These are phyloP conservation scores for Cyberlindnera mississippiensis DNA, from an alignment of 805 yeast species.

Conservation along the genomic window DNA sequence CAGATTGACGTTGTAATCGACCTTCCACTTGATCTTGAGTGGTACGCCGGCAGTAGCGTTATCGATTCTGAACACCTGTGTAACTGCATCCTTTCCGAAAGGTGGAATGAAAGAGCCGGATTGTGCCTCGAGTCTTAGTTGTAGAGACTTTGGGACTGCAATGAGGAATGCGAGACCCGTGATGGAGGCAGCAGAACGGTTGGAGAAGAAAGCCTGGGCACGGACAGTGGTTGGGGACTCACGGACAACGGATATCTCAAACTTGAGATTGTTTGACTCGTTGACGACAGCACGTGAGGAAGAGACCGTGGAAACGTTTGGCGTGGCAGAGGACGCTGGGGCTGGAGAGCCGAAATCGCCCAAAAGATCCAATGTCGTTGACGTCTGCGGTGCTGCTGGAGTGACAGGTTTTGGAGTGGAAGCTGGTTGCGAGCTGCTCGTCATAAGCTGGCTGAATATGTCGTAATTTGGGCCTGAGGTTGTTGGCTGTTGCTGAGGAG, in stretches of 20 bases:
- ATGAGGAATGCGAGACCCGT: slow-evolving; percentile 53
- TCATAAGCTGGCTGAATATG: slow-evolving; percentile 21
- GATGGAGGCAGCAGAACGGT: slow-evolving; percentile 41
- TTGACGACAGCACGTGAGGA: slow-evolving; percentile 32
- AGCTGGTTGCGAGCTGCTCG: background rate
- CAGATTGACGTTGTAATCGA: slow-evolving; percentile 50
- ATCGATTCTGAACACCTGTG: slow-evolving; percentile 46
- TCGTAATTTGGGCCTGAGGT: slow-evolving; percentile 26
- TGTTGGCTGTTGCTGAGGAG: slow-evolving; percentile 27
- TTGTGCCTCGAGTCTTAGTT: slow-evolving; percentile 58
- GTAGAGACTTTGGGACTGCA: slow-evolving; percentile 67
- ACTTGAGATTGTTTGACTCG: slow-evolving; percentile 43
- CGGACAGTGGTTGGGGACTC: slow-evolving; percentile 35
- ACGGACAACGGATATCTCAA: slow-evolving; percentile 42
- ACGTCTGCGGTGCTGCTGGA: slow-evolving; percentile 11
- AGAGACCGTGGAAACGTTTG: no score
- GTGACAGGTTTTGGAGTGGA: background rate
- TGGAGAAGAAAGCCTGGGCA: slow-evolving; percentile 50
- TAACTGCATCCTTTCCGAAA: slow-evolving; percentile 44
- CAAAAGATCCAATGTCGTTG: slow-evolving; percentile 19
- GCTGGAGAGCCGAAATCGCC: slow-evolving; percentile 20
- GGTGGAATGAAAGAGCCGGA: slow-evolving; percentile 50
- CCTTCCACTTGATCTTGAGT: slow-evolving; percentile 77
- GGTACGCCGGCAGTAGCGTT: slow-evolving; percentile 33
- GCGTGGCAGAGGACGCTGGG: slow-evolving; percentile 8